phyloP scores from a whole-genome alignment of 2,329 filamentous ascomycete species.

The Microdochium nivale region DNA sequence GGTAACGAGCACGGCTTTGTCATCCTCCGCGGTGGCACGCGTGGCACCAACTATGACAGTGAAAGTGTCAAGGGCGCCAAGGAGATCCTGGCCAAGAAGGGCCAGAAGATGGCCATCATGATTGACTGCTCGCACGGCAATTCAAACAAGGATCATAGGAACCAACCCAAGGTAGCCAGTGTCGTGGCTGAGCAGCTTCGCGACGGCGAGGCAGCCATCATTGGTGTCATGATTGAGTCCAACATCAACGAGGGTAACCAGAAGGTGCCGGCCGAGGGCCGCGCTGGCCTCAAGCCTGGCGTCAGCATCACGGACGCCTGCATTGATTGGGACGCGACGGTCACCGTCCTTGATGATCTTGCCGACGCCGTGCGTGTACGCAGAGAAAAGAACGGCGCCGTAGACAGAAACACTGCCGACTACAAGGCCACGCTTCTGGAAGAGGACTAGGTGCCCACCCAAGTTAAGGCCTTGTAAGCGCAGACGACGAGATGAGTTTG shows the following conservation, averaged over 20 bases:
- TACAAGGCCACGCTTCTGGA: constrained; percentile 38
- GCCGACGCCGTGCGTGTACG: constrained; percentile 75
- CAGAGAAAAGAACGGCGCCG: constrained; percentile 42
- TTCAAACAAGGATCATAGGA: constrained; percentile 94
- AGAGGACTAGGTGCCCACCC: constrained; percentile 31
- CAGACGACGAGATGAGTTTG: neutral
- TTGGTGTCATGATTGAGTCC: constrained; percentile 98
- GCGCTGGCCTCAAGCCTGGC: constrained; percentile 70
- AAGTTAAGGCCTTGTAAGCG: neutral
- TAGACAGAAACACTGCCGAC: constrained; percentile 18
- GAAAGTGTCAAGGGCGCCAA: constrained; percentile 73
- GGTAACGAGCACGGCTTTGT: constrained; percentile 98
- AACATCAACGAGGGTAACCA: constrained; percentile 89
- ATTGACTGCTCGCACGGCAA: constrained; percentile 98
- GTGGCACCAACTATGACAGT: constrained; percentile 88
- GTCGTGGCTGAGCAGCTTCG: constrained; percentile 76
- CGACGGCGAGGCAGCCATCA: constrained; percentile 77
- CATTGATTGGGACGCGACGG: constrained; percentile 85
- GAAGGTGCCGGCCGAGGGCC: constrained; percentile 80
- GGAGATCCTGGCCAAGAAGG: constrained; percentile 72
- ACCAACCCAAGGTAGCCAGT: constrained; percentile 89
- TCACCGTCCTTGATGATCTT: constrained; percentile 73
- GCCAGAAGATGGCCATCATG: constrained; percentile 86
- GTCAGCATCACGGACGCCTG: constrained; percentile 95
- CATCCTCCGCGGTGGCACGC: constrained; percentile 84